A percentile compares a stretch with the other conserved stretches of the same genome.
These are phyloP conservation scores for Coprinellus micaceus DNA, from an alignment of 768 basidiomycete genomes.

Conservation along the genomic window DNA sequence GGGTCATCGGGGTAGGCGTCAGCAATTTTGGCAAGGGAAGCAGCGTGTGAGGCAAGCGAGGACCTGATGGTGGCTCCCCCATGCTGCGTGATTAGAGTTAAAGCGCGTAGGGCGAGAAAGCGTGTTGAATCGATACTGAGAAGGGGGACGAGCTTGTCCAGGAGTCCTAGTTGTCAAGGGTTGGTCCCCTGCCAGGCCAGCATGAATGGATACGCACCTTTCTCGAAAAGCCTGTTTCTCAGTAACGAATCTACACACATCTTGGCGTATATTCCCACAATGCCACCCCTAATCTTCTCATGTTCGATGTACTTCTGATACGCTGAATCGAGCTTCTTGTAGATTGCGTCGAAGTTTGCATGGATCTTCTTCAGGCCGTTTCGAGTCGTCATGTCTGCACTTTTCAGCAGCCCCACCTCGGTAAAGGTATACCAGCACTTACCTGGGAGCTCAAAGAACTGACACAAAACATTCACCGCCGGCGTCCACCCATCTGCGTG, in stretches of 20 bases:
- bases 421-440: slow-evolving; percentile 9
- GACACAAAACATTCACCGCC: slow-evolving; percentile 46
- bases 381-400: slow-evolving; percentile 50
- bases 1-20: slow-evolving; percentile 49
- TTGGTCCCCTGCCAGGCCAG: neutral
- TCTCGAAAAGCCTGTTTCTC: slow-evolving; percentile 54
- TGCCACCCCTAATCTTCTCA: slow-evolving; percentile 49
- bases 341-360: slow-evolving; percentile 51
- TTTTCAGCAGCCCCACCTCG: neutral
- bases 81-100: slow-evolving; percentile 60
- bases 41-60: slow-evolving; percentile 47
- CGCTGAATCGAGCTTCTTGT: slow-evolving; percentile 43
- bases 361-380: slow-evolving; percentile 64
- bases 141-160: slow-evolving; percentile 55
- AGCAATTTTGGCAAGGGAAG: slow-evolving; percentile 42
- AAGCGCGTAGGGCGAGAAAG: slow-evolving; percentile 49
- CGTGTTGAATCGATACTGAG: slow-evolving; percentile 45
- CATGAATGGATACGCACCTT: slow-evolving; percentile 34
- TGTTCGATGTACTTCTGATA: slow-evolving; percentile 41
- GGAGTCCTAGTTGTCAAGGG: slow-evolving; percentile 39
- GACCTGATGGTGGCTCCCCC: slow-evolving; percentile 47
- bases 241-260: slow-evolving; percentile 60
- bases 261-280: slow-evolving; percentile 60
- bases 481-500: slow-evolving; percentile 46
- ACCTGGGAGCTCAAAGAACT: slow-evolving; percentile 54